Percentiles rank a stretch among this genome's conserved stretches.
These are phyloP conservation scores for Sporothrix euskadiensis DNA, from an alignment of 2,329 filamentous ascomycete genomes.

Conservation along the genomic window DNA sequence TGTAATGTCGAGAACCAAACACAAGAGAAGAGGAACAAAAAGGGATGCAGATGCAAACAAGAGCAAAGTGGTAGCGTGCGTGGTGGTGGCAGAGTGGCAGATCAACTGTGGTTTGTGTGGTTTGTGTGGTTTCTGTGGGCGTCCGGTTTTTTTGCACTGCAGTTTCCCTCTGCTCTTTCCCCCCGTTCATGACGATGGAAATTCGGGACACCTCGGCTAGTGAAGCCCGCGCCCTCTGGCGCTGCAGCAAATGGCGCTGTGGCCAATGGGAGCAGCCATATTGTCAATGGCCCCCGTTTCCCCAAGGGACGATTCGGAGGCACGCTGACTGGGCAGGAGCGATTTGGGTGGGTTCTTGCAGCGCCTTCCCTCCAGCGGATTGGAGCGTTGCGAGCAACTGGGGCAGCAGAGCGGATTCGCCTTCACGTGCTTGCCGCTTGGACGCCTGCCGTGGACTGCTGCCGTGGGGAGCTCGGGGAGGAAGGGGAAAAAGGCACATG, in stretches of 20 bases:
- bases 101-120: not conserved
- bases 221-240: conserved; percentile 25
- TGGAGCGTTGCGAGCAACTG: not conserved
- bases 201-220: conserved; percentile 35
- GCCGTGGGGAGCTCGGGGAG: conserved; percentile 15
- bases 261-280: conserved; percentile 31
- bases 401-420: not conserved
- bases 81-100: not conserved
- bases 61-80: not conserved
- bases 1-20: conserved; percentile 1
- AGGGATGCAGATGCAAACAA: not conserved
- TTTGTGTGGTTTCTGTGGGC: conserved; percentile 3
- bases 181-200: conserved; percentile 31
- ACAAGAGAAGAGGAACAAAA: not conserved
- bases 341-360: not conserved
- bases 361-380: not conserved
- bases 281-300: conserved; percentile 31
- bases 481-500: conserved; percentile 17
- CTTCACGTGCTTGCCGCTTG: conserved; percentile 18
- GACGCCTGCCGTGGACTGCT: conserved; percentile 4
- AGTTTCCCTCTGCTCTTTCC: conserved; percentile 18
- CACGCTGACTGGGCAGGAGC: conserved; percentile 30
- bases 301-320: conserved; percentile 32
- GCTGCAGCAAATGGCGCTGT: not conserved
- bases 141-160: conserved; percentile 22